Conservation (phyloP, 2,329 filamentous ascomycete genomes). For the Trichoderma atroviride region DNA sequence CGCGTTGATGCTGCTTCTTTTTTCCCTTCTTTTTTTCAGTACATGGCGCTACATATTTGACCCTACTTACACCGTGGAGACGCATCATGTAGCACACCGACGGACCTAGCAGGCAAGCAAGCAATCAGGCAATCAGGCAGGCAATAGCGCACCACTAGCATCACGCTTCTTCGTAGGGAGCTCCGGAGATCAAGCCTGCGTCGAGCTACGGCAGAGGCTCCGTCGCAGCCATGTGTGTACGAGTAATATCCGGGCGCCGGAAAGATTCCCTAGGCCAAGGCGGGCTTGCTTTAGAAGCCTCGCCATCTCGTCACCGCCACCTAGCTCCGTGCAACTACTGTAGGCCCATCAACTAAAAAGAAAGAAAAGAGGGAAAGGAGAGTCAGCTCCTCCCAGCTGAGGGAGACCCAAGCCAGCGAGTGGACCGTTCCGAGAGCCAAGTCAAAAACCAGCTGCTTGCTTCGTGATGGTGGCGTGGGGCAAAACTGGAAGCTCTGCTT, state of each 20-base stretch:
- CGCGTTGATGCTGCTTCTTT: not conserved
- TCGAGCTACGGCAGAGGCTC: not conserved
- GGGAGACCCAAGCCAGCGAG: constrained; percentile 14
- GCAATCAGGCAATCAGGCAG: constrained; percentile 14
- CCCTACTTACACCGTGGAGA: not conserved
- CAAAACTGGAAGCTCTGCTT: not conserved
- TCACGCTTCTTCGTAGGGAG: not conserved
- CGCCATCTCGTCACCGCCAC: constrained; percentile 7
- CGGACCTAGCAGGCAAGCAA: constrained; percentile 4
- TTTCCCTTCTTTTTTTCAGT: not conserved
- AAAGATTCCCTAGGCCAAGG: constrained; percentile 13
- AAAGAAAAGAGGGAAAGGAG: not conserved
- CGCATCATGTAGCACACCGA: constrained; percentile 14
- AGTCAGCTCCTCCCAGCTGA: constrained; percentile 21
- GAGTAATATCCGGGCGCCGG: constrained; percentile 22
- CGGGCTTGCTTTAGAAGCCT: constrained; percentile 11
- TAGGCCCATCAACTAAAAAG: not conserved
- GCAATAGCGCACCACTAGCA: constrained; percentile 12
- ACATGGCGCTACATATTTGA: not conserved
- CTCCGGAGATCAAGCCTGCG: not conserved
- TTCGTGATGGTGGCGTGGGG: constrained; percentile 21
- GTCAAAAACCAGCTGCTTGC: not conserved
- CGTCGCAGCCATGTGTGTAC: not conserved
- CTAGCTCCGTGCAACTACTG: constrained; percentile 9
- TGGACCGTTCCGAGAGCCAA: constrained; percentile 19